A percentile compares a stretch with the other conserved stretches of the same genome.
phyloP scores from a whole-genome alignment of 1,284 basidiomycete genomes.

The Pholiota adiposa region DNA sequence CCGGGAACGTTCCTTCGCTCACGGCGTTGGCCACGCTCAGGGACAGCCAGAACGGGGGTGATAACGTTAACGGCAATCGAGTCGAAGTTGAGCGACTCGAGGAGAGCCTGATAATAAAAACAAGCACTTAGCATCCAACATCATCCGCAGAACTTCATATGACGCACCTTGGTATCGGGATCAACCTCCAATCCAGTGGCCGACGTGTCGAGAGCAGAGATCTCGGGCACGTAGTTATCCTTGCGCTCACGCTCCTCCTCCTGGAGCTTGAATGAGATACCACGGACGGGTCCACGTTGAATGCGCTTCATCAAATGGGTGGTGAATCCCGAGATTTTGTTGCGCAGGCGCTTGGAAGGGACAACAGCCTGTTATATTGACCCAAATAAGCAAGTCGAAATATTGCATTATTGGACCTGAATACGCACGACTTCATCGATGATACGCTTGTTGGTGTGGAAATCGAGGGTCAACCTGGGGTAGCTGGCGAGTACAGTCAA shows the following conservation, averaged over 20 bases:
- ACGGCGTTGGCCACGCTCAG: conserved; percentile 75
- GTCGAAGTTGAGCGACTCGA: conserved; percentile 91
- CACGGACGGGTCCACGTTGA: conserved; percentile 98
- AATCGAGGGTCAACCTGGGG: conserved; percentile 94
- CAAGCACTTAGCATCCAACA: neutral
- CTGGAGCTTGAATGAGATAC: conserved; percentile 99
- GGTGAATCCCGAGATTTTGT: conserved; percentile 99
- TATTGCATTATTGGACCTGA: neutral
- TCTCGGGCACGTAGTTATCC: conserved; percentile 97
- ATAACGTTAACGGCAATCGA: conserved; percentile 77
- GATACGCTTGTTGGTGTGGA: conserved; percentile 99
- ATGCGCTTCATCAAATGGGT: conserved; percentile 99
- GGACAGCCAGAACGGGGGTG: conserved; percentile 66
- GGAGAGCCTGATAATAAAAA: conserved; percentile 66
- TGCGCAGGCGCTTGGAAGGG: conserved; percentile 98
- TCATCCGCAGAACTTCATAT: neutral
- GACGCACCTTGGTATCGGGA: conserved; percentile 84
- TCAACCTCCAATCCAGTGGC: conserved; percentile 84
- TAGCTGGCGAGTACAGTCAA: conserved; percentile 57
- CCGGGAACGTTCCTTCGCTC: conserved; percentile 87
- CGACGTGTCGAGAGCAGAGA: conserved; percentile 89
- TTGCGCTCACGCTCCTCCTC: conserved; percentile 99
- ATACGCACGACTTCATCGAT: conserved; percentile 95
- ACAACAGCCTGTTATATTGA: conserved; percentile 76
- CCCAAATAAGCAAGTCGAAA: neutral